Evolutionary conservation across 495 filamentous ascomycete genomes (phyloP).

Genomic region (Daldinia decipiens): DNA sequence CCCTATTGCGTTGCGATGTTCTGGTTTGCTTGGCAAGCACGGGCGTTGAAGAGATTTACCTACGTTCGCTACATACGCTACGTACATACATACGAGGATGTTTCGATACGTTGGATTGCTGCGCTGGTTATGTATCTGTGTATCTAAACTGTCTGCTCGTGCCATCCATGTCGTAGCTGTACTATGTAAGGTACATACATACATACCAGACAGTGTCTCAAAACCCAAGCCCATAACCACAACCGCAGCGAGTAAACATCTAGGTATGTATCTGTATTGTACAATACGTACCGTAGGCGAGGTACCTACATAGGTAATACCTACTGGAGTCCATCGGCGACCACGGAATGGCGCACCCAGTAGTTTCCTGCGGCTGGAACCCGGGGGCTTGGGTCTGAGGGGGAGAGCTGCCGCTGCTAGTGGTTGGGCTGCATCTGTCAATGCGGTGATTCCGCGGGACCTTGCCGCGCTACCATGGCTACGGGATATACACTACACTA

Average conservation of each 20-base stretch:
- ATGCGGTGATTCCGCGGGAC: slow-evolving; percentile 1
- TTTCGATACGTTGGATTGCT: not conserved
- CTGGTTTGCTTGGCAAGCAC: not conserved
- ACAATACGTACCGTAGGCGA: not conserved
- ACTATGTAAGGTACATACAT: too few relatives aligned
- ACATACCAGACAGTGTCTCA: not conserved
- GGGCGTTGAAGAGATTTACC: not conserved
- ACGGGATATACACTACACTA: not conserved
- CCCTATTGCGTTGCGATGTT: not conserved
- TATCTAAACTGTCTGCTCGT: not conserved
- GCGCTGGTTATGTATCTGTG: too few relatives aligned
- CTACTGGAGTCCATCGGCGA: slow-evolving; percentile 7
- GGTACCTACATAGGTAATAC: not conserved
- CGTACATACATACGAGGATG: not conserved
- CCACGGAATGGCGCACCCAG: not conserved
- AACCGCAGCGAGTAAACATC: not conserved
- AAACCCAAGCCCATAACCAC: not conserved
- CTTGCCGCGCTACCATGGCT: slow-evolving; percentile 1
- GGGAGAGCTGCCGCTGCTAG: not conserved
- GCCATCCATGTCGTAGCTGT: not conserved
- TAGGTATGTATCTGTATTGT: too few relatives aligned
- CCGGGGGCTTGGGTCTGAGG: slow-evolving; percentile 17
- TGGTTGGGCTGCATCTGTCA: slow-evolving; percentile 1
- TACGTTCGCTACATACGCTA: too few relatives aligned
- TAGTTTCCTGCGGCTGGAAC: slow-evolving; percentile 16